phyloP scores from a whole-genome alignment of 306 rosid genomes.

The Acacia acuminata region DNA sequence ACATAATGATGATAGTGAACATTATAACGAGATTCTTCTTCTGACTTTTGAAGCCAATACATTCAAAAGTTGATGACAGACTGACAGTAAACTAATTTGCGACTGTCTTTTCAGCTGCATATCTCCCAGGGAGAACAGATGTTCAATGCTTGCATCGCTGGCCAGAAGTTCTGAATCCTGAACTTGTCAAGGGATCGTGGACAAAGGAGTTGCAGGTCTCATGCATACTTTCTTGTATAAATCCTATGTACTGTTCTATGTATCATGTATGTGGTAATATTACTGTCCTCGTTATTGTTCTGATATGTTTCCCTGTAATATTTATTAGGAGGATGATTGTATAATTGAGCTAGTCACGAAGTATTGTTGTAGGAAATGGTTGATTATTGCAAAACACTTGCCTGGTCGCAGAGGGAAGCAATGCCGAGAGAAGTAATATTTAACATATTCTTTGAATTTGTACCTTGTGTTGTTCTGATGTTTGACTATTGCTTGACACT shows the following conservation, averaged over 20 bases:
- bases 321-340: conserved; percentile 58
- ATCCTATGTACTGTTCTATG: not conserved
- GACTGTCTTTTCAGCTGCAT: conserved; percentile 37
- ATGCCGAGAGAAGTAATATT: conserved; percentile 69
- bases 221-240: conserved; percentile 9
- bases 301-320: not conserved
- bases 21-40: not conserved
- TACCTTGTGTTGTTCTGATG: not conserved
- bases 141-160: conserved; percentile 64
- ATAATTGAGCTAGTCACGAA: conserved; percentile 48
- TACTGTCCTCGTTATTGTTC: no score
- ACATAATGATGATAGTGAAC: not conserved
- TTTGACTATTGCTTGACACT: not conserved
- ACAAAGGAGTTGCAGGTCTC: conserved; percentile 53
- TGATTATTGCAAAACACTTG: conserved; percentile 47
- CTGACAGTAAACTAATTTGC: not conserved
- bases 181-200: conserved; percentile 63
- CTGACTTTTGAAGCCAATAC: not conserved
- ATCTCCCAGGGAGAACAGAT: conserved; percentile 50
- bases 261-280: conserved; percentile 5
- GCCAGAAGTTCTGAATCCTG: conserved; percentile 63
- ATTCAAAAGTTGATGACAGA: not conserved
- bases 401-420: conserved; percentile 72
- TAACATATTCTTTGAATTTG: not conserved
- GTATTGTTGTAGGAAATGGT: conserved; percentile 59